These are phyloP conservation scores for Chionographis japonica DNA, from an alignment of 106 monocot genomes.

Conservation along the genomic window DNA sequence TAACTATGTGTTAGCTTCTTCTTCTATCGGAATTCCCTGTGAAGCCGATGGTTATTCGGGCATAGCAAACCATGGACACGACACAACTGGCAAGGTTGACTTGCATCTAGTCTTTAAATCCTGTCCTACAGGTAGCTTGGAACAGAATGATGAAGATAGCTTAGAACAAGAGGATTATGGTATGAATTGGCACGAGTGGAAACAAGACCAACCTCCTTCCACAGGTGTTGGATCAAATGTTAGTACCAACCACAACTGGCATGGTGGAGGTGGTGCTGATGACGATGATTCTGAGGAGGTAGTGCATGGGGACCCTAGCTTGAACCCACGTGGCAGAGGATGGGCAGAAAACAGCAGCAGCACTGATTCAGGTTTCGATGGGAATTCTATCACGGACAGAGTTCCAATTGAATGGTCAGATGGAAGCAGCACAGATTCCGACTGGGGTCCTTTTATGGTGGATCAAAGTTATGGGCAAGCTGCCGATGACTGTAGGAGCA, in stretches of 20 bases:
- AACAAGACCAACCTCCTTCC: background rate
- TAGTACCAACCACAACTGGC: background rate
- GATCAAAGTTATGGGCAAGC: background rate
- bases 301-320: background rate
- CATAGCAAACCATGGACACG: background rate
- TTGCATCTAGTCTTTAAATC: background rate
- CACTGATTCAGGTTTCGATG: conserved; percentile 13
- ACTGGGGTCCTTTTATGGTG: background rate
- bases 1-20: background rate
- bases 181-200: background rate
- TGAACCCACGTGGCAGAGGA: background rate
- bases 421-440: conserved; percentile 17
- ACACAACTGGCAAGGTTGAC: background rate
- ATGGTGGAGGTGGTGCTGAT: background rate
- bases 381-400: background rate
- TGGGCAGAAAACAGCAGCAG: conserved; percentile 4
- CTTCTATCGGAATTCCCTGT: background rate
- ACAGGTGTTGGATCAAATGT: background rate
- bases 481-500: background rate
- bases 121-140: background rate
- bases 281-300: conserved; percentile 2
- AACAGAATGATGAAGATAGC: background rate
- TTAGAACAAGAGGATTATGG: background rate
- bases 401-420: conserved; percentile 1
- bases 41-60: background rate